Base-by-base conservation (phyloP, 768 basidiomycete species). In the Strobilomyces dryophilus region DNA sequence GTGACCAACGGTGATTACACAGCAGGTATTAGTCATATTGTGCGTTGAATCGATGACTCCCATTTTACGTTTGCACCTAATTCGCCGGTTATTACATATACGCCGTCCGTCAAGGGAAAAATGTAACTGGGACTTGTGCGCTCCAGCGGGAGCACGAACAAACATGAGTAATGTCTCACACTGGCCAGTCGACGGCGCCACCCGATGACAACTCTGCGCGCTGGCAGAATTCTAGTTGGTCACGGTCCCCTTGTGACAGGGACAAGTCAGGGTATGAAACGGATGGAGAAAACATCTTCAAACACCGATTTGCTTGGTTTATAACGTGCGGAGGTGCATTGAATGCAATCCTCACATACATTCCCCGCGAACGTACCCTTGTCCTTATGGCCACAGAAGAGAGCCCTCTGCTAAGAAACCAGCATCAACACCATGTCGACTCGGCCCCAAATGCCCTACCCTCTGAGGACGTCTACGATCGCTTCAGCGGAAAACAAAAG, bases 401-500 rank as follows among this genome's bases (percentile, higher is more conserved):
- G 41, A 66, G 53, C 2, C 67, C 67, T 14, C 36, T 73, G 14
- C 52, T 72, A 24, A 51, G 20, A 15, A 45, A 47, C 40, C 54
- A 55, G 24, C 51, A 9, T 36, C 54, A 20, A 3, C 9, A 47
- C 17, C 18, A 27, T 14, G 14, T 10, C 4, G 4, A 41, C 26
- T n/a, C 45, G 17, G 5, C 20, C 2, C 41, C 27, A 21, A n/a
- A 26, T 20, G n/a, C 47, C 3, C 49, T 35, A 12, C 49, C 56
- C 1, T 47, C 65, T 20, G 62, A 72, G 3, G 71, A 71, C 43
- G 56, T 84, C 0, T 90, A 88, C 61, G 62, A 77, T 32, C 77
- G 82, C 24, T 90, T 91, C 69, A 76, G 76, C 3, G 61, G 60
- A 4, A 5, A 61, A 32, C 71, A 73, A 57, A 91, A 89, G 63